A percentile compares a stretch with the other conserved stretches of the same genome.
phyloP scores from a whole-genome alignment of 2,329 filamentous ascomycete genomes.

The Beauveria sp. region DNA sequence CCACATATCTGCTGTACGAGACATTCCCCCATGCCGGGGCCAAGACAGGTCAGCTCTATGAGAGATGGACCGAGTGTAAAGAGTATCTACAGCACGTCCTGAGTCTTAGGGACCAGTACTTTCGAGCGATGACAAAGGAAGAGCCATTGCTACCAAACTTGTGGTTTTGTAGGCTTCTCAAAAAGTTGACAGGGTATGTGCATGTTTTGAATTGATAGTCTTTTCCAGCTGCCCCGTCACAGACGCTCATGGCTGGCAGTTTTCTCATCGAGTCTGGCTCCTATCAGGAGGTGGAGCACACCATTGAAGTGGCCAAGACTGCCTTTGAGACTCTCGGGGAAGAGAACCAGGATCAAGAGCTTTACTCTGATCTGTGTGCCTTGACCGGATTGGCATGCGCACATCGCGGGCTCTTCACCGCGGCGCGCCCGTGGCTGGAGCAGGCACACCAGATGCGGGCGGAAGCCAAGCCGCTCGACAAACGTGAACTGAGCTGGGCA shows the following conservation, averaged over 20 bases:
- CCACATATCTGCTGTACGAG: not conserved
- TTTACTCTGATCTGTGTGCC: not conserved
- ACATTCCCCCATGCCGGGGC: not conserved
- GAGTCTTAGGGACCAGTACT: not conserved
- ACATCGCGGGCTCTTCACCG: not conserved
- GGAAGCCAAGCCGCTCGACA: not conserved
- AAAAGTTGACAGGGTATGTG: not conserved
- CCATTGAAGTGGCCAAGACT: not conserved
- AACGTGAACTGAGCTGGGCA: not conserved
- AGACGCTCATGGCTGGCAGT: not conserved
- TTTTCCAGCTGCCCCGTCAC: not conserved
- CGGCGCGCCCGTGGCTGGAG: not conserved
- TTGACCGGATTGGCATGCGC: not conserved
- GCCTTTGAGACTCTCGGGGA: not conserved
- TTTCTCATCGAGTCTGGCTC: constrained; percentile 1
- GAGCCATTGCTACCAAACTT: not conserved
- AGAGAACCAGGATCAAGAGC: not conserved
- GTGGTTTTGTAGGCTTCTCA: not conserved
- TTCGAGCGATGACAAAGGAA: not conserved
- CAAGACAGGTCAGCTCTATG: not conserved
- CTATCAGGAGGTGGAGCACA: not conserved
- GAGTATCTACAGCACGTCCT: not conserved
- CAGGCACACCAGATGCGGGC: not conserved
- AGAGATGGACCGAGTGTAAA: not conserved
- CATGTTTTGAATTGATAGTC: no score